Evolutionary conservation across 768 basidiomycete species (phyloP).

Genomic region (Rhodotorula taiwanensis): DNA sequence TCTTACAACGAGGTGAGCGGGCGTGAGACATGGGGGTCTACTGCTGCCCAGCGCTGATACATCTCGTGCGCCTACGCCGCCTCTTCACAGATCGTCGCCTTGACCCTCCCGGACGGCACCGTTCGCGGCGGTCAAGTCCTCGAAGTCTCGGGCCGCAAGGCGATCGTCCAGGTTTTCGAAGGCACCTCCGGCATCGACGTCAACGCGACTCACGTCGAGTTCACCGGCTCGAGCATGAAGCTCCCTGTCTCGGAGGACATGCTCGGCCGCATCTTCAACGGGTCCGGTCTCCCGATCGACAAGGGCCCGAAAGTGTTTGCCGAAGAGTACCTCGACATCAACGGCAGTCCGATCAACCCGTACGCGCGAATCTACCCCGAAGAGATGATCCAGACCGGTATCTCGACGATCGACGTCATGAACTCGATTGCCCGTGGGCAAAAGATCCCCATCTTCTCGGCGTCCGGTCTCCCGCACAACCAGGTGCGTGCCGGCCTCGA

Average conservation of each 20-base stretch:
- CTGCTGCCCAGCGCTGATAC: too few relatives aligned
- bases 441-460: constrained; percentile 99
- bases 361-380: constrained; percentile 98
- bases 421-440: constrained; percentile 99
- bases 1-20: constrained; percentile 79
- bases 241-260: constrained; percentile 98
- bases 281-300: constrained; percentile 95
- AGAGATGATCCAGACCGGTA: constrained; percentile 99
- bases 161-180: constrained; percentile 98
- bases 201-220: constrained; percentile 93
- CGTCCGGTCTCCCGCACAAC: constrained; percentile 96
- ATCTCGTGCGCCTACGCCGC: too few relatives aligned
- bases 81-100: constrained; percentile 69
- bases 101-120: constrained; percentile 90
- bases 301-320: constrained; percentile 98
- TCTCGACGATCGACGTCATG: constrained; percentile 96
- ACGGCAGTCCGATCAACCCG: constrained; percentile 97
- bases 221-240: constrained; percentile 98
- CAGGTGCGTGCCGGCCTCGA: constrained; percentile 55
- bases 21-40: too few relatives aligned
- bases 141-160: constrained; percentile 97
- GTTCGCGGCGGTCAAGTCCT: constrained; percentile 95
- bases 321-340: constrained; percentile 98
- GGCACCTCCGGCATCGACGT: constrained; percentile 97
- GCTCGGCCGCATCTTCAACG: constrained; percentile 98